Evolutionary conservation across 257 asterid genomes (phyloP), one percentile per base, ranked within the genome.

Genomic region (Ilex aquifolium): DNA sequence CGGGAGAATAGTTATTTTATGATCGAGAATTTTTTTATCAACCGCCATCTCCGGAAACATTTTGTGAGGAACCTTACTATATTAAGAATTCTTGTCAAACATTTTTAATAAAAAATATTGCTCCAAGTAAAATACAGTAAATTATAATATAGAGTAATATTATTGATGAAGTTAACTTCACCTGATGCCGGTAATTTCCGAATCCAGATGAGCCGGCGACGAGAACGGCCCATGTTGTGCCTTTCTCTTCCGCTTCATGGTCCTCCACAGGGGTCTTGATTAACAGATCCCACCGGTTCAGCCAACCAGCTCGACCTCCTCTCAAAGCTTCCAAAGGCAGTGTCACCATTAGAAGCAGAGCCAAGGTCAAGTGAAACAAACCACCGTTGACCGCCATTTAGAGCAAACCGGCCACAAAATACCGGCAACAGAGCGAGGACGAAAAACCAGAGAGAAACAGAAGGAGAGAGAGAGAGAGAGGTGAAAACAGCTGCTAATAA

Each of bases 131-230:
- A 21, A 21, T 21, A 21, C 27, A 1, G 27, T 21, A 21, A 21
- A n/a, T n/a, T 21, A 0, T 21, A 21, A 21, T 21, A 21, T 21
- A 21, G 27, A 21, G 1, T 21, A 21, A 21, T 21, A 21, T 21
- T 21, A 21, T 21, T 21, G 27, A 21, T 21, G 27, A 21, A 21
- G 27, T 21, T 21, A 0, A 12, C 2, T 3, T 62, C 29, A 85
- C 98, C 95, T 92, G 98, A 70, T 92, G 98, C 11, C 98, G 87
- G 49, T 92, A 92, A 58, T 92, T 92, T 15, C 82, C 89, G 21
- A 68, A 87, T 2, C 98, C 98, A 12, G 71, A 83, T 0, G 98
- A 92, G 46, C 98, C 98, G 1, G 98, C 98, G 10, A 92, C 93
- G 58, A 92, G 93, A 73, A 92, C 86, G 65, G 97, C 98, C 98